Evolutionary conservation across 192 early-diverging fungal genomes (phyloP).

Genomic region (Rhizophlyctis rosea): DNA sequence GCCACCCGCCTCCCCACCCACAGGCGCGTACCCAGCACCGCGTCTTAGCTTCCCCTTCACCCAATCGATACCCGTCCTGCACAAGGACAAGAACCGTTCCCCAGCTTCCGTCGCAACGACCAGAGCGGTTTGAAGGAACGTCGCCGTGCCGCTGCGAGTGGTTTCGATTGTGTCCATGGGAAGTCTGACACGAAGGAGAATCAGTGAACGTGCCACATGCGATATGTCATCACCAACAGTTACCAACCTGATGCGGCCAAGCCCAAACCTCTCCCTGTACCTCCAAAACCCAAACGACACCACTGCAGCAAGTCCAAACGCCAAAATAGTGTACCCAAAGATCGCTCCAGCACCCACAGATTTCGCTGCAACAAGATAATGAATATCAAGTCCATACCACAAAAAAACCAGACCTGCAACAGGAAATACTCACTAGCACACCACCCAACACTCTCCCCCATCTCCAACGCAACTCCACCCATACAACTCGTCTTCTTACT

Average conservation of each 20-base stretch:
- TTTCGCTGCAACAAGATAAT: no score
- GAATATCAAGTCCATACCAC: no score
- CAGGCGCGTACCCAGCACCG: constrained; percentile 21
- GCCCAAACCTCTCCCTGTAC: constrained; percentile 20
- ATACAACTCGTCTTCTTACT: constrained; percentile 28
- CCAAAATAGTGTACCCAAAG: constrained; percentile 29
- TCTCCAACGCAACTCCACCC: constrained; percentile 27
- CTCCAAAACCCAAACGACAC: constrained; percentile 28
- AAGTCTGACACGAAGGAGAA: constrained; percentile 10
- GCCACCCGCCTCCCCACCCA: constrained; percentile 10
- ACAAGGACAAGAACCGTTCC: constrained; percentile 24
- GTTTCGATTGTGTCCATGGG: constrained; percentile 25
- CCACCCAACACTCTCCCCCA: constrained; percentile 16
- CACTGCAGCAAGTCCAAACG: constrained; percentile 29
- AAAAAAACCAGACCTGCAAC: no score
- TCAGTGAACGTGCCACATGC: not conserved
- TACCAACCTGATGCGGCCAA: constrained; percentile 34
- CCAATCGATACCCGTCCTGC: constrained; percentile 23
- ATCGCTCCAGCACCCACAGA: constrained; percentile 25
- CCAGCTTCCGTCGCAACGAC: constrained; percentile 21
- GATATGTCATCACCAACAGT: not conserved
- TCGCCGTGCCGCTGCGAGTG: not conserved
- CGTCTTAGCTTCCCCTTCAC: constrained; percentile 7
- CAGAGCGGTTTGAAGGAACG: constrained; percentile 6
- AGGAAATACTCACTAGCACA: no score